These are phyloP conservation scores for Boletellus ananiceps DNA, from an alignment of 768 basidiomycete species.

Conservation along the genomic window DNA sequence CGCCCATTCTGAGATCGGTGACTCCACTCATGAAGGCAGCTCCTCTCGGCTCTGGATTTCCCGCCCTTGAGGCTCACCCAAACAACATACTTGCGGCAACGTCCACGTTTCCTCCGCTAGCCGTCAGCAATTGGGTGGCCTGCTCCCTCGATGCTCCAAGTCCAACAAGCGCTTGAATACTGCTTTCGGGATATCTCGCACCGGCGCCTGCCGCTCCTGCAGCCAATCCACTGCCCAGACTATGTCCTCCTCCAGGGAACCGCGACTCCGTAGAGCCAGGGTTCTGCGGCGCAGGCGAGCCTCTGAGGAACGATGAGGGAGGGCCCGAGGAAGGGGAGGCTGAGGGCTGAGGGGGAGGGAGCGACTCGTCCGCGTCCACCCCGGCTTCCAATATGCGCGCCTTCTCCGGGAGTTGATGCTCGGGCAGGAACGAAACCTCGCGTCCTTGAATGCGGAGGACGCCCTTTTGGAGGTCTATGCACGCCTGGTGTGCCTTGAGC, in stretches of 20 bases:
- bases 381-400: slow-evolving; percentile 46
- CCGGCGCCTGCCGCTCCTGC: slow-evolving; percentile 36
- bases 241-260: slow-evolving; percentile 70
- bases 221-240: slow-evolving; percentile 46
- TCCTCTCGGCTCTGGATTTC: neutral
- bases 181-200: slow-evolving; percentile 54
- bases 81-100: slow-evolving; percentile 87
- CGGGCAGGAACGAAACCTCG: slow-evolving; percentile 83
- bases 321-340: slow-evolving; percentile 15
- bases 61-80: slow-evolving; percentile 24
- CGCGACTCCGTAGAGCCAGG: slow-evolving; percentile 38
- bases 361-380: slow-evolving; percentile 22
- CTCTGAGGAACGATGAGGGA: slow-evolving; percentile 5
- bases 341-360: slow-evolving; percentile 14
- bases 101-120: slow-evolving; percentile 82
- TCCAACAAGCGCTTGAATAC: slow-evolving; percentile 62
- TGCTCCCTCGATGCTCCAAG: slow-evolving; percentile 75
- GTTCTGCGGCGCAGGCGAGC: slow-evolving; percentile 26
- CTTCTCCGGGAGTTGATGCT: slow-evolving; percentile 91
- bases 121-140: slow-evolving; percentile 72
- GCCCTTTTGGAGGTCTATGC: slow-evolving; percentile 87
- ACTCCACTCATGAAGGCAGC: neutral
- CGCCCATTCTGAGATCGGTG: slow-evolving; percentile 1
- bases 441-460: slow-evolving; percentile 89
- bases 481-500: slow-evolving; percentile 96